Evolutionary conservation across 148 eudicot genomes (phyloP).

Genomic region (Beta vulgaris): DNA sequence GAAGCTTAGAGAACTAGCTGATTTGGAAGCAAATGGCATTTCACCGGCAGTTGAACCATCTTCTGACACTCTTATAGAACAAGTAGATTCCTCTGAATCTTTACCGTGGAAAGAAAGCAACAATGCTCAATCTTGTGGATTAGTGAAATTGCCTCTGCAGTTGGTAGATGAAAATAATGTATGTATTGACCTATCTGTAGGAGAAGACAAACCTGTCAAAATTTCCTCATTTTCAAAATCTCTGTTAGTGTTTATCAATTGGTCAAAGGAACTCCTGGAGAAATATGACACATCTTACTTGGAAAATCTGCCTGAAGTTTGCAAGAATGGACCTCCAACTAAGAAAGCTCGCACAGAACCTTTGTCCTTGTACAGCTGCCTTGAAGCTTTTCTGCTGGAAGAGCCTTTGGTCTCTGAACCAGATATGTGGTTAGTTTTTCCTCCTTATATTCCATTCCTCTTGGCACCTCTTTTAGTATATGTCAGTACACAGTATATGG

Average conservation of each 20-base stretch:
- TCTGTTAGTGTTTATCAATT: constrained; percentile 73
- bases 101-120: constrained; percentile 29
- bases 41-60: constrained; percentile 35
- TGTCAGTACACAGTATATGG: background rate
- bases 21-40: constrained; percentile 28
- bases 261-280: constrained; percentile 81
- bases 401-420: constrained; percentile 95
- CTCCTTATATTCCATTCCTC: constrained; percentile 4
- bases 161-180: constrained; percentile 87
- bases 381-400: constrained; percentile 95
- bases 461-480: background rate
- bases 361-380: constrained; percentile 84
- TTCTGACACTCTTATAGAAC: constrained; percentile 32
- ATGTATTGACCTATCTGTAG: constrained; percentile 73
- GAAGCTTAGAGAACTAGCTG: constrained; percentile 33
- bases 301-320: constrained; percentile 85
- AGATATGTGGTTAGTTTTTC: constrained; percentile 88
- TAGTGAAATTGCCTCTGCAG: constrained; percentile 63
- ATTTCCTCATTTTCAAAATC: constrained; percentile 63
- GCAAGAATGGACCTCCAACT: constrained; percentile 56
- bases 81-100: constrained; percentile 30
- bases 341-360: constrained; percentile 94
- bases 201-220: constrained; percentile 71
- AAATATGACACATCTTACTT: constrained; percentile 66
- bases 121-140: constrained; percentile 32